Base-by-base conservation (phyloP, 2,329 filamentous ascomycete genomes). In the Penicillium frequentans region DNA sequence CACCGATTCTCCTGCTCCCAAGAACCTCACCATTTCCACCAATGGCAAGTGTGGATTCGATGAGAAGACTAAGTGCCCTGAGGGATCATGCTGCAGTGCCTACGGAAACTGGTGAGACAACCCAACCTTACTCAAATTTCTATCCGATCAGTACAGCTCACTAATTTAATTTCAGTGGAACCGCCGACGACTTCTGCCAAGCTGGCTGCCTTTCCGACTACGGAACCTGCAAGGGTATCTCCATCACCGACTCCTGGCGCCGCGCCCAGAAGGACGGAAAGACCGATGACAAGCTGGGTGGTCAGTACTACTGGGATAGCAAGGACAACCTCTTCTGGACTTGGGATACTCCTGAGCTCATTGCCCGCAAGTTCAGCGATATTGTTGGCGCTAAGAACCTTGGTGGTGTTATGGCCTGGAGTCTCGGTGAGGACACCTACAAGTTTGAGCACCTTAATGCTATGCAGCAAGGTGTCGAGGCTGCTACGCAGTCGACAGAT, bases 391-490 rank as follows among this genome's bases (percentile, higher is more conserved):
- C 77, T 31, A 80, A 82, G 67, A 72, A 76, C 1, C 70, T 91
- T 0, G 88, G 89, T 1, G 89, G 90, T 16, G 84, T 90, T 5
- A 90, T 91, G 80, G 88, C 88, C 0, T 91, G 88, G 89, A 88
- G 86, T 21, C 67, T 91, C 56, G 89, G 87, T 2, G 88, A 91
- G 73, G 89, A 91, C 66, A 76, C 70, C 10, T 66, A 71, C 27
- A 63, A 75, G 27, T 82, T 73, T 68, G 69, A 61, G 44, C 81
- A 81, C 64, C 56, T 84, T 10, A 68, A 71, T 56, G 74, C 75
- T 4, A 77, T 82, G 68, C 73, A 70, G 62, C 49, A 70, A 45
- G 73, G 73, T 43, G 57, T 72, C 8, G 24, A 51, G 49, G 29
- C 48, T 16, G 29, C 54, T 49, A 23, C 39, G 31, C 31, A 33